Conservation (phyloP, 768 basidiomycete species). For the Xerocomus spinulosus region DNA sequence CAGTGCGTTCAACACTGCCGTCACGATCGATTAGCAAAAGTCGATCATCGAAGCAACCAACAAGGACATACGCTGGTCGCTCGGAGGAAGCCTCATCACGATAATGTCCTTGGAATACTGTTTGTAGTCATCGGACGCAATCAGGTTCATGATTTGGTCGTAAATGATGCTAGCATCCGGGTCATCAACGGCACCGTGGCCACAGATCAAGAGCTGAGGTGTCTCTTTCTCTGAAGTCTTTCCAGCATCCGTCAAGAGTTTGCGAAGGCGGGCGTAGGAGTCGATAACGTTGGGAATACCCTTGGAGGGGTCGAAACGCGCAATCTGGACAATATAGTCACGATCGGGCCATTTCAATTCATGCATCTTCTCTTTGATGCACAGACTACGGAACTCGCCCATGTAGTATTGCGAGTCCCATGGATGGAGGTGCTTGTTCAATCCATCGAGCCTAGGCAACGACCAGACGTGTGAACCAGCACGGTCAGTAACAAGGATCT, state of each 20-base stretch:
- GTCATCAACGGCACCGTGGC: constrained; percentile 92
- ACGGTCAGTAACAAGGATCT: constrained; percentile 8
- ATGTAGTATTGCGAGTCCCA: constrained; percentile 89
- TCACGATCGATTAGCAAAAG: constrained; percentile 4
- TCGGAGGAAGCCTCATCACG: constrained; percentile 77
- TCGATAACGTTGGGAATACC: constrained; percentile 84
- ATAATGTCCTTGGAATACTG: constrained; percentile 60
- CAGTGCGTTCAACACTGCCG: constrained; percentile 75
- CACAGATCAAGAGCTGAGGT: constrained; percentile 79
- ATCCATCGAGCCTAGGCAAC: constrained; percentile 71
- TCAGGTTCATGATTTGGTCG: constrained; percentile 65
- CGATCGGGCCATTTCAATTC: constrained; percentile 76
- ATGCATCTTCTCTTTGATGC: constrained; percentile 74
- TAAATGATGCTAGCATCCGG: constrained; percentile 93
- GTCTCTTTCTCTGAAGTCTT: constrained; percentile 45
- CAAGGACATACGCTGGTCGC: constrained; percentile 65
- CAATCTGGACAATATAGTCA: constrained; percentile 86
- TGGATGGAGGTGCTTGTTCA: constrained; percentile 81
- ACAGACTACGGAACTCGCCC: constrained; percentile 79
- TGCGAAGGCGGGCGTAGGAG: constrained; percentile 81
- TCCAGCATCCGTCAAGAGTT: constrained; percentile 47
- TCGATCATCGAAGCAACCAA: not conserved
- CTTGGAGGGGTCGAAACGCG: constrained; percentile 89
- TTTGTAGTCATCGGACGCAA: constrained; percentile 48
- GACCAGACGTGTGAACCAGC: constrained; percentile 2